Conservation (phyloP, 2,329 filamentous ascomycete species). For the Aspergillus floridensis region DNA sequence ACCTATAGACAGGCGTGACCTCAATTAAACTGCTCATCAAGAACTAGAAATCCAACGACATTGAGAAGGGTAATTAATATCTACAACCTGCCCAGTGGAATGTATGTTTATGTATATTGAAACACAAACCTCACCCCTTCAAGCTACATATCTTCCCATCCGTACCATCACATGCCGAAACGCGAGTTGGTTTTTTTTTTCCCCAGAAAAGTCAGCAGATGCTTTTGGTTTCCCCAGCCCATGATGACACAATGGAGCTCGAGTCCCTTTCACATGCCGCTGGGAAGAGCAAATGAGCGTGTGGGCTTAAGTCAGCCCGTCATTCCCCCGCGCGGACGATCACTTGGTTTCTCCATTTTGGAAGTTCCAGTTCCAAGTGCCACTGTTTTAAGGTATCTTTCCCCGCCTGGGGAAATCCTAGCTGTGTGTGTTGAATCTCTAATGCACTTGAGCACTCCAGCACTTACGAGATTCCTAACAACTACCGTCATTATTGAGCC, state of each 20-base stretch:
- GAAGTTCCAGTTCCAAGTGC: not conserved
- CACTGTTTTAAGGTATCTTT: not conserved
- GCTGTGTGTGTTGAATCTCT: too few species aligned
- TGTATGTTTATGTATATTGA: too few species aligned
- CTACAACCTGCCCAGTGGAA: too few species aligned
- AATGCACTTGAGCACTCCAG: too few species aligned
- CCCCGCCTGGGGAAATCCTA: not conserved
- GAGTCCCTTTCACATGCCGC: slow-evolving; percentile 10
- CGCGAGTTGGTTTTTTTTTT: not conserved
- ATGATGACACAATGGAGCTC: not conserved
- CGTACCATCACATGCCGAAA: not conserved
- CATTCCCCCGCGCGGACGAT: slow-evolving; percentile 1
- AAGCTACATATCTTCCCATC: not conserved
- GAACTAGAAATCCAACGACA: too few species aligned
- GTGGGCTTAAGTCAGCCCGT: slow-evolving; percentile 12
- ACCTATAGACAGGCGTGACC: too few species aligned
- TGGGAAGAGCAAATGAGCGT: slow-evolving; percentile 5
- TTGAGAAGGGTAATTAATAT: too few species aligned
- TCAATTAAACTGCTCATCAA: too few species aligned
- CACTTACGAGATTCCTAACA: too few species aligned
- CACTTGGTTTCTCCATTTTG: not conserved
- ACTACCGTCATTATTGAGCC: too few species aligned
- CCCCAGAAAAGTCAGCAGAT: slow-evolving; percentile 1
- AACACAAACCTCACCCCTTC: too few species aligned
- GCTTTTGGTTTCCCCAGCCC: not conserved